Percentiles rank a stretch among this genome's conserved stretches.
Evolutionary conservation across 129 eudicot genomes (phyloP).

Genomic region (Scalesia atractyloides): DNA sequence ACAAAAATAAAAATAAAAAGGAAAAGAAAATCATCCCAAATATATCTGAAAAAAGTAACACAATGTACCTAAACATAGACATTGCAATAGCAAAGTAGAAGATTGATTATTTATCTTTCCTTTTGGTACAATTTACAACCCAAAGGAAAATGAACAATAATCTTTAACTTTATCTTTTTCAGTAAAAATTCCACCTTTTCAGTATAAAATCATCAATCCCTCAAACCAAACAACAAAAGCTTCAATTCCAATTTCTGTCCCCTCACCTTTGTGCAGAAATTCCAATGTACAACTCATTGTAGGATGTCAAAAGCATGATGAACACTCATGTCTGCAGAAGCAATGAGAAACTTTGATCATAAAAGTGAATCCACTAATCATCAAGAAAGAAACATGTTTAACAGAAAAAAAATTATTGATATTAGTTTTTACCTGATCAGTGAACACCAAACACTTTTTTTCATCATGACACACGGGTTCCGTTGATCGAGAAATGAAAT

Average conservation of each 20-base stretch:
- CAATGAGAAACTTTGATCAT: conserved; percentile 25
- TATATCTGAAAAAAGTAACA: conserved; percentile 36
- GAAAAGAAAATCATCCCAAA: conserved; percentile 12
- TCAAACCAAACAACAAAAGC: conserved; percentile 37
- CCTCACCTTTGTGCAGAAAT: conserved; percentile 27
- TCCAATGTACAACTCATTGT: conserved; percentile 25
- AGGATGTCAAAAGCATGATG: conserved; percentile 28
- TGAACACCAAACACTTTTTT: conserved; percentile 20
- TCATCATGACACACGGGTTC: conserved; percentile 26
- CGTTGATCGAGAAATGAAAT: conserved; percentile 13
- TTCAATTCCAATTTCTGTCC: conserved; percentile 37
- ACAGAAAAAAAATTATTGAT: conserved; percentile 23
- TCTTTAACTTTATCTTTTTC: conserved; percentile 47
- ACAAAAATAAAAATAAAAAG: conserved; percentile 17
- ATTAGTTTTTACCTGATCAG: conserved; percentile 28
- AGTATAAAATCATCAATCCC: conserved; percentile 33
- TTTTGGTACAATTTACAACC: conserved; percentile 29
- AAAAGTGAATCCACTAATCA: conserved; percentile 33
- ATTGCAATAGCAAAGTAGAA: conserved; percentile 30
- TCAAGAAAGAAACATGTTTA: conserved; percentile 35
- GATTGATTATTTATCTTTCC: conserved; percentile 17
- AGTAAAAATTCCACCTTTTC: conserved; percentile 43
- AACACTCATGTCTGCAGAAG: conserved; percentile 37
- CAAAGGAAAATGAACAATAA: conserved; percentile 40
- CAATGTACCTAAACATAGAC: conserved; percentile 27